A percentile compares a stretch with the other conserved stretches of the same genome.
These are phyloP conservation scores for Dissophora globulifera DNA, from an alignment of 192 early-diverging fungal species.

Conservation along the genomic window DNA sequence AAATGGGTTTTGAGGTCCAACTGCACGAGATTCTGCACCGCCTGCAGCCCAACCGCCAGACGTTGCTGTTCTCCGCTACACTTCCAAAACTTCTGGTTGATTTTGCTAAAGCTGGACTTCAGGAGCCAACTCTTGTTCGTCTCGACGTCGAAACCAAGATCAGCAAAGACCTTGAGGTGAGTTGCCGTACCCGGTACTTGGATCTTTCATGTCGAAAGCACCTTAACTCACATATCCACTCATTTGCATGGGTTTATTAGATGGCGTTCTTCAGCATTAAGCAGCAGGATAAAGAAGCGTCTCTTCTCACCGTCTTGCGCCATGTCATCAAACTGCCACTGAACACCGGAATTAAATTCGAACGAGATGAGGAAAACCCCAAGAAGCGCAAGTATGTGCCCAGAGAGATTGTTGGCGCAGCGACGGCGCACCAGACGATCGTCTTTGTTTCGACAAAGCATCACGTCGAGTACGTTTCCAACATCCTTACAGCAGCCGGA, in stretches of 20 bases:
- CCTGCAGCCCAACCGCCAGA: conserved; percentile 88
- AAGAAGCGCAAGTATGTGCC: conserved; percentile 56
- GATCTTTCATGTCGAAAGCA: neutral
- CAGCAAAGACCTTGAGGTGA: conserved; percentile 88
- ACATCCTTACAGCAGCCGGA: conserved; percentile 74
- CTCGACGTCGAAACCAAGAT: conserved; percentile 97
- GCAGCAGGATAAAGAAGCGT: conserved; percentile 89
- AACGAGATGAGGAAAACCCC: conserved; percentile 41
- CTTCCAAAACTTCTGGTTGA: conserved; percentile 93
- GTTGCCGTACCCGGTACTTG: neutral
- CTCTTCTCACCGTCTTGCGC: conserved; percentile 84
- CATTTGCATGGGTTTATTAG: conserved; percentile 10
- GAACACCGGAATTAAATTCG: conserved; percentile 57
- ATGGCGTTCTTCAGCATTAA: conserved; percentile 93
- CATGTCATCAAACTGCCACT: conserved; percentile 78
- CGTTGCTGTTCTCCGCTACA: conserved; percentile 95
- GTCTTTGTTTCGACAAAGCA: conserved; percentile 98
- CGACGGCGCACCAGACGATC: conserved; percentile 79
- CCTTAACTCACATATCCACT: neutral
- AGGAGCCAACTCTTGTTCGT: conserved; percentile 92
- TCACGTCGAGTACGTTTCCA: conserved; percentile 94
- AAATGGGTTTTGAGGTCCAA: conserved; percentile 96
- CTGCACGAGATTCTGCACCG: conserved; percentile 90
- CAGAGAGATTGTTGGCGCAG: conserved; percentile 25
- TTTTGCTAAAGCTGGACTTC: conserved; percentile 96